Base-by-base conservation (phyloP, 805 yeast genomes). In the Saccharomycopsis sp. region DNA sequence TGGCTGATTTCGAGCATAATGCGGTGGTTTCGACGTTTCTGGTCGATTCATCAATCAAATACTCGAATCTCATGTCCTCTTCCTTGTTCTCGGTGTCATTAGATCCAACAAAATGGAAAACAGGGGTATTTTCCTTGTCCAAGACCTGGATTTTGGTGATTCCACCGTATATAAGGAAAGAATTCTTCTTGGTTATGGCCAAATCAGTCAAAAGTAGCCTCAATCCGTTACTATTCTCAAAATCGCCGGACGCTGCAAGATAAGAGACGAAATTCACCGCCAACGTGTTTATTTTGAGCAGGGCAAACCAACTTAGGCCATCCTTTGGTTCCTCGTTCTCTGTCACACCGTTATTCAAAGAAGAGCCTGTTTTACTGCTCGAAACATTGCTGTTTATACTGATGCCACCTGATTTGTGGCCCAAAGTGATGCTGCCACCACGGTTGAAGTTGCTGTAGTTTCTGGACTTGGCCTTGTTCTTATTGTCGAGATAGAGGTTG, bases 41-140 rank as follows among this genome's bases (percentile, higher is more conserved):
- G 15, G 25, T 12, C 0, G 67, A 58, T 9, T 63, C 66, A 7
- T 66, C 60, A 53, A 76, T 74, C 22, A 76, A 58, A 42, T 56
- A 58, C 65, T 84, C 87, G 66, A 84, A 80, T 38, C 85, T 66
- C 1, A 84, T 53, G 63, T 84, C 89, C 3, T 79, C 78, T 47
- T 75, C 59, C 15, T 67, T 51, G 24, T 65, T 62, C n/a, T 67
- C 65, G 24, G 65, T 67, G 58, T 79, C 72, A 34, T 60, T 55
- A 2, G 65, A 25, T 69, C 55, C 3, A 60, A 12, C 22, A 44
- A 44, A 44, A n/a, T 17, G 49, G 22, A 5, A 25, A 5, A 17
- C 3, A 5, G 54, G 34, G n/a, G 20, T 25, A 9, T 24, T 52
- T n/a, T 1, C 59, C 65, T 23, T 67, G 59, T 22, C 59, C 62